Evolutionary conservation across 2,329 filamentous ascomycete species (phyloP), one percentile per base, ranked within the genome.

Genomic region (Chaetomiaceae sp.): DNA sequence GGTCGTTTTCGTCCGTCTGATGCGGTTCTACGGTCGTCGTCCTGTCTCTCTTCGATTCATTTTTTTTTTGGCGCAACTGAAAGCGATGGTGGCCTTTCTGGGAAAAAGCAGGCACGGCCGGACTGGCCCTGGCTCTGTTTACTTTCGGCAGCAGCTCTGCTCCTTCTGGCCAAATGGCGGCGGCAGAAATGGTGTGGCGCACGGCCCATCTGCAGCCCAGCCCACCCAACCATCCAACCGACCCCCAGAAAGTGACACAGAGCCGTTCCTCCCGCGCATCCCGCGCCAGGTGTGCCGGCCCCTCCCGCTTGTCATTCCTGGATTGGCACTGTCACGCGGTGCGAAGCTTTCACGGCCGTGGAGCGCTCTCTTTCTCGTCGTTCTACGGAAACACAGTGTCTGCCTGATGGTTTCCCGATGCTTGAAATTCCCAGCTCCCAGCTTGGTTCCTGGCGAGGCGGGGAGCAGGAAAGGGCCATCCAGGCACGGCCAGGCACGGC

Each of bases 131-230:
- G 45, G 37, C 36, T 57, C 42, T 58, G 56, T 58, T 58, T 58
- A 58, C 56, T 58, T 58, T 54, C 38, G 44, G 42, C 27, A 43
- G 39, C n/a, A n/a, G n/a, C n/a, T n/a, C n/a, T n/a, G n/a, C n/a
- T n/a, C n/a, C 37, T 38, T 45, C 40, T 43, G 47, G 29, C 46
- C 44, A 53, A 20, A 48, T 30, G 36, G 42, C 42, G 33, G 41
- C 37, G 46, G 44, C 20, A 41, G 29, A 38, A 24, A 37, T 15
- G 27, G 42, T 43, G 47, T 42, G 50, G 29, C 36, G 44, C 50
- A 50, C 47, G 42, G 47, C 14, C 46, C 43, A 47, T 32, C 43
- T 42, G 38, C 44, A 48, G 41, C 44, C 35, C 24, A 40, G 26
- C 19, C 5, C 4, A 6, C n/a, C n/a, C n/a, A 19, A 22, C 18